Evolutionary conservation across 129 eudicot species (phyloP).

Genomic region (Ambrosia artemisiifolia): DNA sequence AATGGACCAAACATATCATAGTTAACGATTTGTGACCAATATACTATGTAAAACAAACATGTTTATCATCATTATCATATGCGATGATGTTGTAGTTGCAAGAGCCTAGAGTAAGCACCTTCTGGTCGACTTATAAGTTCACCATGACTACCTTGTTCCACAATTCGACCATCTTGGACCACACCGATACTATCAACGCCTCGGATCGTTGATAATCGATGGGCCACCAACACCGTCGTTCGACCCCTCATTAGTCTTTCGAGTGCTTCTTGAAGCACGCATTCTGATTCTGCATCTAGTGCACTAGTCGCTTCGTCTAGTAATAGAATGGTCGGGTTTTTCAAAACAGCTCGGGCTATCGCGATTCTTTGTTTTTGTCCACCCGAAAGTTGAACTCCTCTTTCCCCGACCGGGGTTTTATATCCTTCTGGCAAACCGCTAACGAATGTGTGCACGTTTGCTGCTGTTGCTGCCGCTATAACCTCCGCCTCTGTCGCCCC

Average conservation of each 20-base stretch:
- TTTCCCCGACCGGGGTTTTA: slow-evolving; percentile 77
- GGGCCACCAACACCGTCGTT: slow-evolving; percentile 86
- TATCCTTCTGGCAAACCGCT: slow-evolving; percentile 93
- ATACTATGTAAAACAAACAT: slow-evolving; percentile 26
- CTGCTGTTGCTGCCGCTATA: slow-evolving; percentile 78
- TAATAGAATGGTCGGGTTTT: slow-evolving; percentile 75
- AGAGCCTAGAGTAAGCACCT: slow-evolving; percentile 87
- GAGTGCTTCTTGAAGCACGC: slow-evolving; percentile 87
- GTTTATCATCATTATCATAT: slow-evolving; percentile 31
- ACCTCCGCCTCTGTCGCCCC: slow-evolving; percentile 95
- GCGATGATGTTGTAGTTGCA: slow-evolving; percentile 83
- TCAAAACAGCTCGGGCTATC: slow-evolving; percentile 80
- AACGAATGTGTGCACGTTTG: slow-evolving; percentile 76
- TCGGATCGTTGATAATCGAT: slow-evolving; percentile 78
- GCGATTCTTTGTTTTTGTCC: slow-evolving; percentile 98
- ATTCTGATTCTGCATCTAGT: slow-evolving; percentile 89
- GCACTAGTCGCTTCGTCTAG: slow-evolving; percentile 97
- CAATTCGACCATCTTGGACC: slow-evolving; percentile 88
- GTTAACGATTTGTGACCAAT: slow-evolving; percentile 29
- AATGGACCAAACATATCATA: slow-evolving; percentile 31
- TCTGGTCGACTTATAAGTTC: slow-evolving; percentile 82
- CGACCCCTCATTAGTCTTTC: slow-evolving; percentile 93
- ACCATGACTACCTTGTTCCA: slow-evolving; percentile 87
- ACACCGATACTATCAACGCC: slow-evolving; percentile 83
- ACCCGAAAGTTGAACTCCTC: slow-evolving; percentile 93